Percentiles rank a stretch among this genome's conserved stretches.
phyloP scores from a whole-genome alignment of 2,329 filamentous ascomycete genomes.

The Stenocarpella maydis region DNA sequence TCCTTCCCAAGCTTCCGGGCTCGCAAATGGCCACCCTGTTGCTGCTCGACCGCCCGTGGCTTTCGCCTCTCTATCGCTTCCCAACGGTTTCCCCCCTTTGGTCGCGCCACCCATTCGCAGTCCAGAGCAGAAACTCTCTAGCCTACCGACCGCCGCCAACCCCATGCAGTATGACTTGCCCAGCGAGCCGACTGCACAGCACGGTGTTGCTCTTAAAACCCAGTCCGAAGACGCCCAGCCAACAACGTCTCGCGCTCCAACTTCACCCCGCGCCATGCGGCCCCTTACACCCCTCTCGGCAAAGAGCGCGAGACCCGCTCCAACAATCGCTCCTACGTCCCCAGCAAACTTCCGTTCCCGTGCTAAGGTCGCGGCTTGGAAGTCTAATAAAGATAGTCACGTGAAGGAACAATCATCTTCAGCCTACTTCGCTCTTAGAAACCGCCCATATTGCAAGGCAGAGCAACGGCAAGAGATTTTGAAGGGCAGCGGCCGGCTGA shows the following conservation, averaged over 20 bases:
- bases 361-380: constrained; percentile 37
- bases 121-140: neutral
- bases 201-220: neutral
- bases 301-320: constrained; percentile 38
- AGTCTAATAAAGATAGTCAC: constrained; percentile 26
- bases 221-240: neutral
- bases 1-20: neutral
- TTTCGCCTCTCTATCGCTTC: neutral
- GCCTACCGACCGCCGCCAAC: neutral
- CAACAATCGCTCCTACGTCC: constrained; percentile 21
- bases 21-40: neutral
- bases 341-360: constrained; percentile 34
- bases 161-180: neutral
- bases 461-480: constrained; percentile 37
- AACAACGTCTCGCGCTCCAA: neutral
- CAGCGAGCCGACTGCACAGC: neutral
- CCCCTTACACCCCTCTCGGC: constrained; percentile 38
- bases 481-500: constrained; percentile 33
- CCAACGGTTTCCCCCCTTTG: neutral
- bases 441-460: constrained; percentile 40
- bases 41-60: neutral
- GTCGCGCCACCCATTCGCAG: neutral
- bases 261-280: neutral
- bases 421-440: constrained; percentile 26
- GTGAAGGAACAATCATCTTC: neutral